Conservation (phyloP, 768 basidiomycete genomes). For the Tulasnella sp. region DNA sequence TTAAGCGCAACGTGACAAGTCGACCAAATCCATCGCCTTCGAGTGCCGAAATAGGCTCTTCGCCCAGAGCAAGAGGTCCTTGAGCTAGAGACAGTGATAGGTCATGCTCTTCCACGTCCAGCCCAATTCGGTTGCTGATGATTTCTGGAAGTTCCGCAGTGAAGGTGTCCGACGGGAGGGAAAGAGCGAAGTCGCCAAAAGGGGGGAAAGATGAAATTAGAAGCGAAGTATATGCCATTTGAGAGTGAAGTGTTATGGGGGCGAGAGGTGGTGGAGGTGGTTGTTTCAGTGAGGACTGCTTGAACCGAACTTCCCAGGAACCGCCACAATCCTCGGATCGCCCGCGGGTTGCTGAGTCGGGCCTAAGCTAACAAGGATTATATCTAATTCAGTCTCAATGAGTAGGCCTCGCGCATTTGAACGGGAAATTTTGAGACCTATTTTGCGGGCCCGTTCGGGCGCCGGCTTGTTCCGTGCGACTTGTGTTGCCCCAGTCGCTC, state of each 20-base stretch:
- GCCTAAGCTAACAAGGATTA: neutral
- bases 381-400: neutral
- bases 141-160: conserved; percentile 45
- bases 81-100: conserved; percentile 44
- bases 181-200: conserved; percentile 53
- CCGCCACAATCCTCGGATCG: neutral
- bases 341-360: too few relatives aligned
- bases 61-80: conserved; percentile 36
- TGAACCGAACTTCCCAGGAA: neutral
- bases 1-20: conserved; percentile 66
- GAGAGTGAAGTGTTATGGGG: neutral
- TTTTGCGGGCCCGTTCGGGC: too few relatives aligned
- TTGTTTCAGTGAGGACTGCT: neutral
- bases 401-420: neutral
- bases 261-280: too few relatives aligned
- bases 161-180: conserved; percentile 42
- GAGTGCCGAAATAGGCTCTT: conserved; percentile 40
- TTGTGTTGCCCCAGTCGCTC: too few relatives aligned
- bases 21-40: conserved; percentile 32
- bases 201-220: conserved; percentile 60
- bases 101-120: conserved; percentile 44
- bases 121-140: conserved; percentile 46
- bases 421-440: too few relatives aligned
- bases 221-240: conserved; percentile 31
- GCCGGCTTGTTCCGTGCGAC: too few relatives aligned